Evolutionary conservation across 192 early-diverging fungal genomes (phyloP).

Genomic region (Linnemannia hyalina): DNA sequence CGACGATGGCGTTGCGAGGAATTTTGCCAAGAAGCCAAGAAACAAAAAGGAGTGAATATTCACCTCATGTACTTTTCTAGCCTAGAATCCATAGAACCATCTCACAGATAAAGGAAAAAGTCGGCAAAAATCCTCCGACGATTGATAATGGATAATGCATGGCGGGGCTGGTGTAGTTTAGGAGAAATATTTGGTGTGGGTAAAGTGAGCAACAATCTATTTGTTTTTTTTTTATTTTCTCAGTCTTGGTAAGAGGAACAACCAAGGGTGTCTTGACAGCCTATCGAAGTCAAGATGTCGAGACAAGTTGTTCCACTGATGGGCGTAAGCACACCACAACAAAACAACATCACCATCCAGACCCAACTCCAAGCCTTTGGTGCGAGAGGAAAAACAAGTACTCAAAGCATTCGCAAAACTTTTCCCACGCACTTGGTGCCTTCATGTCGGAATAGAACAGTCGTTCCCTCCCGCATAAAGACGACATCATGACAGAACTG

Average conservation of each 20-base stretch:
- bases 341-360: background rate
- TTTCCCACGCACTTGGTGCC: constrained; percentile 78
- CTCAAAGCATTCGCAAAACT: constrained; percentile 59
- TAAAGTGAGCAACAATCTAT: background rate
- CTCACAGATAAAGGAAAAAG: background rate
- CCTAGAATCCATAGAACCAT: background rate
- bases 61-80: background rate
- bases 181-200: background rate
- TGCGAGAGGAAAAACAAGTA: background rate
- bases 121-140: background rate
- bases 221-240: too few relatives aligned
- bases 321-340: background rate
- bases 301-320: background rate
- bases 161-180: background rate
- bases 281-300: background rate
- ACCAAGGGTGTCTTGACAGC: background rate
- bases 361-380: background rate
- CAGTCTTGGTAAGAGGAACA: background rate
- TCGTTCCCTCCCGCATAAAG: constrained; percentile 67
- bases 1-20: background rate
- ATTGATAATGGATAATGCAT: background rate
- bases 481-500: constrained; percentile 73
- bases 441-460: constrained; percentile 74
- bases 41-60: background rate
- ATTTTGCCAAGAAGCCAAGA: background rate